A percentile compares a stretch with the other conserved stretches of the same genome.
phyloP scores from a whole-genome alignment of 768 basidiomycete genomes.

The Solioccasus polychromus region DNA sequence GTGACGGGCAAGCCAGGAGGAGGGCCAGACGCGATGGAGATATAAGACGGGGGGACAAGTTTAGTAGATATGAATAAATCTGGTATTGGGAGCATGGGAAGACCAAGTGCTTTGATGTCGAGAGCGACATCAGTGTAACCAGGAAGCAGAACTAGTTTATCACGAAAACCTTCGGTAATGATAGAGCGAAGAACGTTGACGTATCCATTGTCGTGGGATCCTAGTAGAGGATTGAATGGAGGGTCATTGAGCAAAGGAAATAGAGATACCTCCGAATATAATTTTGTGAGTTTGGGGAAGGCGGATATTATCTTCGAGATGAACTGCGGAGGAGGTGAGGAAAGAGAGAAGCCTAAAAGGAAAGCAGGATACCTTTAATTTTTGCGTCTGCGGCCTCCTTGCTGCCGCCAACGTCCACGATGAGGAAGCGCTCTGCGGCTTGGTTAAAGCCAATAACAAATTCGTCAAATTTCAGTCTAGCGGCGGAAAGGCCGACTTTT shows the following conservation, averaged over 20 bases:
- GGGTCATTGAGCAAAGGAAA: constrained; percentile 2
- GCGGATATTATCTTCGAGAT: constrained; percentile 41
- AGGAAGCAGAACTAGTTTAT: constrained; percentile 64
- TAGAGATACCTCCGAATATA: constrained; percentile 58
- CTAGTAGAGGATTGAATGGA: constrained; percentile 31
- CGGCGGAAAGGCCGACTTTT: constrained; percentile 31
- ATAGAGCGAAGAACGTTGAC: constrained; percentile 58
- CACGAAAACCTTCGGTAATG: constrained; percentile 59
- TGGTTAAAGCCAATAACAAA: constrained; percentile 71
- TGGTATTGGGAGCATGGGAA: constrained; percentile 53
- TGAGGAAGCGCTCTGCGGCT: constrained; percentile 60
- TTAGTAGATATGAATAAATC: constrained; percentile 62
- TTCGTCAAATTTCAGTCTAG: constrained; percentile 51
- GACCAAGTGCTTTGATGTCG: constrained; percentile 53
- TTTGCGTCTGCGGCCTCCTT: constrained; percentile 78
- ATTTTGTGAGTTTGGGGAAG: constrained; percentile 64
- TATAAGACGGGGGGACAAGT: constrained; percentile 35
- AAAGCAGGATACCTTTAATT: constrained; percentile 55
- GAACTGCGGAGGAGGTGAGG: constrained; percentile 27
- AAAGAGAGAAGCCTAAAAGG: constrained; percentile 5
- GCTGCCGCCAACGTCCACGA: constrained; percentile 66
- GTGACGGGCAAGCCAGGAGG: constrained; percentile 24
- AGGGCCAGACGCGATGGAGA: constrained; percentile 20
- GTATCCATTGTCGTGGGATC: constrained; percentile 76
- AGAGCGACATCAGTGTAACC: constrained; percentile 60